Conservation (phyloP, 768 basidiomycete species). For the Wakefieldia striispora region DNA sequence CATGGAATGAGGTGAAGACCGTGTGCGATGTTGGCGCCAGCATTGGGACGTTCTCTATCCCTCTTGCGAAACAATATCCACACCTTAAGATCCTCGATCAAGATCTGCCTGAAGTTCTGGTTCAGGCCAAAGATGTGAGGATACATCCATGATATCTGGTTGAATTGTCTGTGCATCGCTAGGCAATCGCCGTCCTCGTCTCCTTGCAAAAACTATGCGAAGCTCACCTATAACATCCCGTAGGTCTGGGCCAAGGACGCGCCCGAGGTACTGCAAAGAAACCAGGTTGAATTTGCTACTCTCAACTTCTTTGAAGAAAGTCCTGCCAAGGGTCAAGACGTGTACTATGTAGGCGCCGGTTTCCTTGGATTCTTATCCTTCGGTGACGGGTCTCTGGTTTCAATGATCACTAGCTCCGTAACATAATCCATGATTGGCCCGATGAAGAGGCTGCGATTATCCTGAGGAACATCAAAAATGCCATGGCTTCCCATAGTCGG, state of each 20-base stretch:
- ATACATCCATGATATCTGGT: neutral
- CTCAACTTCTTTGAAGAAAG: conserved; percentile 21
- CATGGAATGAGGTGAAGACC: conserved; percentile 24
- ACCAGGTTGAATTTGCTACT: conserved; percentile 14
- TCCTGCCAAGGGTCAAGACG: conserved; percentile 18
- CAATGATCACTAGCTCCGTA: conserved; percentile 18
- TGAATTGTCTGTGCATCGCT: neutral
- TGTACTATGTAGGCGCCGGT: conserved; percentile 21
- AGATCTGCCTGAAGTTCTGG: conserved; percentile 29
- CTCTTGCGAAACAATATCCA: conserved; percentile 26
- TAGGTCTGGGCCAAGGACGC: conserved; percentile 18
- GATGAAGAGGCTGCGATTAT: conserved; percentile 32
- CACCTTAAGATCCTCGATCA: conserved; percentile 27
- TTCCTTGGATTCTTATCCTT: neutral
- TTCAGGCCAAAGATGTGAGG: conserved; percentile 20
- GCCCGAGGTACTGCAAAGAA: conserved; percentile 16
- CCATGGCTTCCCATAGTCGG: conserved; percentile 29
- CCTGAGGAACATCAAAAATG: conserved; percentile 27
- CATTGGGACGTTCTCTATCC: conserved; percentile 27
- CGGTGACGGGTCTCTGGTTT: neutral
- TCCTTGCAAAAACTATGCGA: neutral
- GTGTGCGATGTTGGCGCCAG: conserved; percentile 32
- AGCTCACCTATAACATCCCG: neutral
- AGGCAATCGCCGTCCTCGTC: neutral
- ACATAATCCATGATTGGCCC: conserved; percentile 37